Conservation (phyloP, 257 asterid genomes). For the Thymus quinquecostatus region DNA sequence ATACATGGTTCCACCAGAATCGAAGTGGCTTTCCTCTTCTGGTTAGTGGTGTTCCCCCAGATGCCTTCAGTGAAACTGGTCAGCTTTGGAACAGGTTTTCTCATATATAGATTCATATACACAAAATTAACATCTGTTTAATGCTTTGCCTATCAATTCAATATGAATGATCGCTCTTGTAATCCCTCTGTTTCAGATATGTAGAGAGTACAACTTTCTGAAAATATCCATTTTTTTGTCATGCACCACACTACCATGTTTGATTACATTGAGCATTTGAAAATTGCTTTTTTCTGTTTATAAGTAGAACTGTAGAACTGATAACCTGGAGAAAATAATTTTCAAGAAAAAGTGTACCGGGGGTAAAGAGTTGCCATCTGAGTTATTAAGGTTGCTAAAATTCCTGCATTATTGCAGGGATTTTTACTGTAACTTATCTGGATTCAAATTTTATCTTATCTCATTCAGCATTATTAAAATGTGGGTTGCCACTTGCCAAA, state of each 20-base stretch:
- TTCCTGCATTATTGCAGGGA: neutral
- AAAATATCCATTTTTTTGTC: neutral
- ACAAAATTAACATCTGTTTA: neutral
- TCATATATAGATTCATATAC: conserved; percentile 26
- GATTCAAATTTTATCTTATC: conserved; percentile 1
- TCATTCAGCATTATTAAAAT: conserved; percentile 8
- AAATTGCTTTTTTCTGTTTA: conserved; percentile 2
- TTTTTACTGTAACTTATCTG: conserved; percentile 22
- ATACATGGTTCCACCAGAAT: conserved; percentile 52
- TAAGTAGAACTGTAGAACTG: neutral
- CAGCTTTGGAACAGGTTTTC: conserved; percentile 97
- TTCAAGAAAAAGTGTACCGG: neutral
- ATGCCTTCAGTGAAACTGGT: conserved; percentile 96
- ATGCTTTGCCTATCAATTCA: neutral
- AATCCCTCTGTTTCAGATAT: neutral
- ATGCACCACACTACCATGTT: conserved; percentile 9
- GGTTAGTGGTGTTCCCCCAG: conserved; percentile 98
- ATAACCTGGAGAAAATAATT: conserved; percentile 7
- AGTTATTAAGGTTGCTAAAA: conserved; percentile 1
- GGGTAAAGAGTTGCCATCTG: neutral
- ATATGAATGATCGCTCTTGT: conserved; percentile 1
- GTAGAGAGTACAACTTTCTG: conserved; percentile 3
- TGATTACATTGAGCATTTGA: conserved; percentile 10
- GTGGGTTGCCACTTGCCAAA: neutral
- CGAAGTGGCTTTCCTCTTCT: conserved; percentile 79